These are phyloP conservation scores for Chlorella sp. DNA, from an alignment of 139 green algal genomes.

Conservation along the genomic window DNA sequence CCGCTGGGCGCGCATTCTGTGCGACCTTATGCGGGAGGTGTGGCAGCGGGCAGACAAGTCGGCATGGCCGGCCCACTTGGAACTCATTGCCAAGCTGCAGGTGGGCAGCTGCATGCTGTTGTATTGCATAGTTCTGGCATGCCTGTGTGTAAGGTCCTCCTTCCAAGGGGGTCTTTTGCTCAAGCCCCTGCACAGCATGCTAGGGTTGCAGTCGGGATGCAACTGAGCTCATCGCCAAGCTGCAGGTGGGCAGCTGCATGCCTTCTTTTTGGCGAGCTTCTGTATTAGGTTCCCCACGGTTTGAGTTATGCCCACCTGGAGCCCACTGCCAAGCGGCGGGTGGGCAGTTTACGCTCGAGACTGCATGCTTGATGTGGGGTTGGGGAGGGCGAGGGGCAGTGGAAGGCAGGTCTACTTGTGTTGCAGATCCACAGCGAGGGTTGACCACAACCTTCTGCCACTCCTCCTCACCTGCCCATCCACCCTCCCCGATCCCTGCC, in stretches of 20 bases:
- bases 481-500: no score
- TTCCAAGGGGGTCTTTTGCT: no score
- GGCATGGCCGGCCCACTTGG: conserved; percentile 51
- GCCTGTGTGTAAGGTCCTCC: no score
- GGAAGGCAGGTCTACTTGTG: no score
- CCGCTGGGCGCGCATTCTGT: conserved; percentile 74
- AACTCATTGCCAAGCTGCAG: conserved; percentile 54
- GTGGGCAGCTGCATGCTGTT: background rate
- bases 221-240: conserved; percentile 51
- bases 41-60: conserved; percentile 48
- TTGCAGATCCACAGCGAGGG: no score
- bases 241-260: conserved; percentile 40
- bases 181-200: no score
- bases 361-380: background rate
- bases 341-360: background rate
- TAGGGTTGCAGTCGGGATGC: conserved; percentile 48
- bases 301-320: conserved; percentile 53
- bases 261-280: background rate
- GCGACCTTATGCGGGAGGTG: conserved; percentile 64
- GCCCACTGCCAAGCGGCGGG: conserved; percentile 50
- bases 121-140: background rate
- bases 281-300: no score
- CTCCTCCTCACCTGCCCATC: no score
- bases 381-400: no score
- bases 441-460: no score